Evolutionary conservation across 176 grass and related monocot species (phyloP), one percentile per base, ranked within the genome.

Genomic region (Carex pumila): DNA sequence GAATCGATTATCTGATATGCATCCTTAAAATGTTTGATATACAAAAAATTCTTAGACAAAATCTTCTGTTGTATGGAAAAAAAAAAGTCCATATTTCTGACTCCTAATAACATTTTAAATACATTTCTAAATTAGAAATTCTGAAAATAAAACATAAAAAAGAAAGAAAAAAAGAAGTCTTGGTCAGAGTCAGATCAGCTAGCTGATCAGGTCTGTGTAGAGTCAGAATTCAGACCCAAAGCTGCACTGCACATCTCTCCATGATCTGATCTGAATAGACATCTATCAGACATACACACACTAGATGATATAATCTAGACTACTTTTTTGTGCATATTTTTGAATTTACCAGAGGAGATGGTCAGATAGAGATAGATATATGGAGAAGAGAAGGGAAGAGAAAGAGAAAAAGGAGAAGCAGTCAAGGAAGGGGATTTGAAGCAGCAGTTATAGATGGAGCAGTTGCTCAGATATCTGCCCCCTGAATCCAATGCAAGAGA

Each of bases 191-290:
- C 57, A 50, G 61, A 12, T 64, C 4, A 54, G 66, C 25, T 25
- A 54, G 66, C 25, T 25, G 25, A 25, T 25, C 25, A 25, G 25
- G 34, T 39, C 66, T 69, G 25, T 31, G 13, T 4, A 79, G 66
- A 70, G 29, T 80, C 77, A 81, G 78, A 15, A 61, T 7, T 63
- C 54, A 41, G 32, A 71, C 50, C 22, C 18, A 45, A 52, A 83
- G 64, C 61, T 83, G 61, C 80, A 50, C 58, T 83, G 61, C 80
- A 65, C 58, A 82, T 32, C 18, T 49, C 59, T 82, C 80, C 62
- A 75, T 78, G 50, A 65, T 83, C 80, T 83, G 80, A 61, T 67
- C 61, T 6, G 36, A 82, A 29, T 32, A 29, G 58, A 83, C 80
- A 81, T 36, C 36, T 65, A 81, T 62, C 34, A 65, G 34, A 21